These are phyloP conservation scores for Persicaria tinctoria DNA, from an alignment of 148 eudicot species.

Conservation along the genomic window DNA sequence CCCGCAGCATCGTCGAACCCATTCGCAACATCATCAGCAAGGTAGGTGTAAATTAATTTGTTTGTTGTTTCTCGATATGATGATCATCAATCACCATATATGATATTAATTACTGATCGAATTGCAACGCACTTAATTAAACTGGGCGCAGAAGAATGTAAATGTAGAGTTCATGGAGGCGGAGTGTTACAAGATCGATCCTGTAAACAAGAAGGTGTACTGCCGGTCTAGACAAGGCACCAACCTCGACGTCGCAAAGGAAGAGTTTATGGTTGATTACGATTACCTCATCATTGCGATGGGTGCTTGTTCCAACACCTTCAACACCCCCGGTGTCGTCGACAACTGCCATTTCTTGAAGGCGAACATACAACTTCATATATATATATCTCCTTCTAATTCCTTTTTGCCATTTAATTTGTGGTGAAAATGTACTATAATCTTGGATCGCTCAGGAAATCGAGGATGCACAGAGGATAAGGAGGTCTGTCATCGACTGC, in stretches of 20 bases:
- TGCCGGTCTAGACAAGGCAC: constrained; percentile 27
- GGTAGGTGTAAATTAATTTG: constrained; percentile 7
- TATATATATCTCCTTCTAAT: not conserved
- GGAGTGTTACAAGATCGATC: constrained; percentile 52
- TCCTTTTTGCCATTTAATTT: too few relatives aligned
- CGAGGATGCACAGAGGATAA: constrained; percentile 64
- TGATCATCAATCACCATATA: too few relatives aligned
- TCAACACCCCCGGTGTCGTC: constrained; percentile 57
- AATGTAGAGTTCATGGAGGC: constrained; percentile 44
- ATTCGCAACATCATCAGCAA: constrained; percentile 50
- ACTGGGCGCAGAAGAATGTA: constrained; percentile 29
- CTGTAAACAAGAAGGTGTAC: constrained; percentile 37
- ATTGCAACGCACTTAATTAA: not conserved
- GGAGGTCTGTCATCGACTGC: constrained; percentile 46
- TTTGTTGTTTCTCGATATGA: not conserved
- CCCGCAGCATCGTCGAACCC: constrained; percentile 65
- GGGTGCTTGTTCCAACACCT: constrained; percentile 54
- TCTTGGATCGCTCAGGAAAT: constrained; percentile 33
- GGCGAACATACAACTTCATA: constrained; percentile 18
- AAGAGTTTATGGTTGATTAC: constrained; percentile 45
- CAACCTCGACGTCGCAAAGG: constrained; percentile 24
- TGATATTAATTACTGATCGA: too few relatives aligned
- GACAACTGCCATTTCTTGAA: constrained; percentile 53
- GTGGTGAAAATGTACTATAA: not conserved
- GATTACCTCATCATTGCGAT: constrained; percentile 53